phyloP scores from a whole-genome alignment of 345 rosid genomes.

The Erucastrum elatum region DNA sequence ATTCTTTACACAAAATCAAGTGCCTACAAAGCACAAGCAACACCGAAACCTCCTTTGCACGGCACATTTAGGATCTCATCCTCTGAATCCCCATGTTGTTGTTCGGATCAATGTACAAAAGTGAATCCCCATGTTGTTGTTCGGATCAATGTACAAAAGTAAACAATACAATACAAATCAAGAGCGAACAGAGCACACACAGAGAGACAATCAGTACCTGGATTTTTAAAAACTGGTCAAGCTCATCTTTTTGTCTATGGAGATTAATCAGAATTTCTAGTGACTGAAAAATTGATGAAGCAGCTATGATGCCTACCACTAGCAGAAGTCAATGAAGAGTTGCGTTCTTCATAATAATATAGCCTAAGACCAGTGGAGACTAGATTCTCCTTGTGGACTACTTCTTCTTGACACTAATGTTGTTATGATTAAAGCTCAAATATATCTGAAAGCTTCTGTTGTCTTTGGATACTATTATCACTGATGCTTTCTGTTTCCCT shows the following conservation, averaged over 20 bases:
- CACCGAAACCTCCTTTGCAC: too few relatives aligned
- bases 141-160: too few relatives aligned
- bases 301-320: constrained; percentile 46
- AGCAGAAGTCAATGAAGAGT: constrained; percentile 60
- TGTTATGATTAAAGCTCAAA: constrained; percentile 45
- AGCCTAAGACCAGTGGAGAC: constrained; percentile 70
- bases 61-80: constrained; percentile 53
- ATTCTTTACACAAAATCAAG: too few relatives aligned
- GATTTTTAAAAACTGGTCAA: constrained; percentile 53
- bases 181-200: background rate
- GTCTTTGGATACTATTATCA: constrained; percentile 29
- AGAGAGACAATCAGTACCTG: constrained; percentile 49
- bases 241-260: constrained; percentile 59
- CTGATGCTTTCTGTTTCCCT: constrained; percentile 49
- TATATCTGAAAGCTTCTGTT: constrained; percentile 47
- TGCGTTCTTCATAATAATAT: constrained; percentile 64
- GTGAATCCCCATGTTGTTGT: too few relatives aligned
- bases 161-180: constrained; percentile 18
- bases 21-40: too few relatives aligned
- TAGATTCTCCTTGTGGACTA: constrained; percentile 52
- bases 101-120: constrained; percentile 45
- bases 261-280: constrained; percentile 51
- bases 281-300: constrained; percentile 47
- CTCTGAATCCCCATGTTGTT: constrained; percentile 33
- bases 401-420: constrained; percentile 44